Evolutionary conservation across 768 basidiomycete genomes (phyloP).

Genomic region (Tulasnella sp.): DNA sequence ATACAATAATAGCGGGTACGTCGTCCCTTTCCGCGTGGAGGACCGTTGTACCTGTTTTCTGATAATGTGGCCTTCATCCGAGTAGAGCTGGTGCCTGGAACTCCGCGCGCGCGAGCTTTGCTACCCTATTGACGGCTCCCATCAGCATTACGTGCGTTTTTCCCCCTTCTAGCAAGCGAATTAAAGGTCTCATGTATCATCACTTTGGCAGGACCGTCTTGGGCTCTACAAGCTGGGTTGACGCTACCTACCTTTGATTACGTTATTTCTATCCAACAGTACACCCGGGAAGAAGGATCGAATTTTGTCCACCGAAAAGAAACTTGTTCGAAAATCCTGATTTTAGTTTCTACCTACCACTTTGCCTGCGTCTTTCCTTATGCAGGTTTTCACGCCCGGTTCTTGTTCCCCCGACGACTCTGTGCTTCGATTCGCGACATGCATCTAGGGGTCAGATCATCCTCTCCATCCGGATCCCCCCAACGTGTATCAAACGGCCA

Average conservation of each 20-base stretch:
- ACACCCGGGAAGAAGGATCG: neutral
- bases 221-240: constrained; percentile 3
- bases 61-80: no score
- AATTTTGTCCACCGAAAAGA: neutral
- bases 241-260: neutral
- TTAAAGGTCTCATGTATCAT: neutral
- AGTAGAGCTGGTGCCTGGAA: neutral
- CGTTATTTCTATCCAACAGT: neutral
- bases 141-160: neutral
- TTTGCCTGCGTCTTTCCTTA: neutral
- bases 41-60: no score
- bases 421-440: neutral
- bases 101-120: neutral
- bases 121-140: neutral
- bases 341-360: neutral
- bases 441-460: neutral
- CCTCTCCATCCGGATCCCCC: neutral
- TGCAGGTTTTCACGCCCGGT: neutral
- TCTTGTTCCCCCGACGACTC: neutral
- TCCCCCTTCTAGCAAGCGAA: no score
- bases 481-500: constrained; percentile 19
- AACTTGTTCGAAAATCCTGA: neutral
- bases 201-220: constrained; percentile 18
- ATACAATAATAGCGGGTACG: no score
- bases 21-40: no score